Base-by-base conservation (phyloP, 257 asterid species). In the Agastache rugosa region DNA sequence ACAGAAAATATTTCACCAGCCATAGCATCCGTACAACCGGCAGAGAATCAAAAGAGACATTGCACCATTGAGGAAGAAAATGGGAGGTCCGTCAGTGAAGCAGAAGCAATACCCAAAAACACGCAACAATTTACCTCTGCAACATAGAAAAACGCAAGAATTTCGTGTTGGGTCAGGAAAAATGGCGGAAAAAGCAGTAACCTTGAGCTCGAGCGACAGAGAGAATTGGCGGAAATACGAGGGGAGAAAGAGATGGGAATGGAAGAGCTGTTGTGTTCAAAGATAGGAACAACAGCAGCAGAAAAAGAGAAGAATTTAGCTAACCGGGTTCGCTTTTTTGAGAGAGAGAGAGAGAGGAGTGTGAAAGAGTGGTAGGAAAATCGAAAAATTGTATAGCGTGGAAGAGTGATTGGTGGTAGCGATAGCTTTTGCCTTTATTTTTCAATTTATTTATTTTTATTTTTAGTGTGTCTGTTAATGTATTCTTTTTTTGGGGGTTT, bases 51-150 rank as follows among this genome's bases (percentile, higher is more conserved):
- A 69, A 71, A 76, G 48, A 31, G 65, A 22, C 59, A 48, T 64
- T 53, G 25, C 73, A 81, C 50, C 19, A 37, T 44, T 11, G 66
- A 66, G 41, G 34, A n/a, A 66, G 44, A 51, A 4, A 65, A 25
- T 0, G 50, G 14, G 69, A 48, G 17, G 15, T 35, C 63, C 65
- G 20, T 54, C 58, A 72, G 27, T 11, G 73, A 62, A 76, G 72
- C 75, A 75, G 50, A 41, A 75, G 71, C 10, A 70, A 66, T 6
- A 71, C 9, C 78, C 75, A 16, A 48, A 59, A 70, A 48, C 50
- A 71, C 64, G 64, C 78, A 71, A 71, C 20, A 23, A 59, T 22
- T 69, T 77, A 80, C 84, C 81, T 80, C 74, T 14, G 76, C 67
- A 14, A 14, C 71, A 54, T 10, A 59, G 55, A 44, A 37, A 66